Conservation (phyloP, 2,329 filamentous ascomycete species). For the Colletotrichum cordylinicola region DNA sequence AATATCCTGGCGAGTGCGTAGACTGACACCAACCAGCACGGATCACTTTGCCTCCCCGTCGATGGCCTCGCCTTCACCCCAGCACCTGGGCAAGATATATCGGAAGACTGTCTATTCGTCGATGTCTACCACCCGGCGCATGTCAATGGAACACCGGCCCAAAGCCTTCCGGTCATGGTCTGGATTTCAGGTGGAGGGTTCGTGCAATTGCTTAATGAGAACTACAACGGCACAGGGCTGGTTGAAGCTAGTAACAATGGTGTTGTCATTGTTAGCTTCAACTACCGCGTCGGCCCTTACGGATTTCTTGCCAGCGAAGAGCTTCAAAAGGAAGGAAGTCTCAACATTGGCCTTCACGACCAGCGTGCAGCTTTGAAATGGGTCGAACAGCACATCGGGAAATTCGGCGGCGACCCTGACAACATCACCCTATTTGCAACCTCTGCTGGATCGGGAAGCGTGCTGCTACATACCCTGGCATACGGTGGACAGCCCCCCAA, state of each 20-base stretch:
- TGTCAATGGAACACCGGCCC: neutral
- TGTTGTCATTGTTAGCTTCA: neutral
- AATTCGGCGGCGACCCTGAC: neutral
- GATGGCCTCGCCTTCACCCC: neutral
- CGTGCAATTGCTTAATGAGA: neutral
- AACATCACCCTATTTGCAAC: neutral
- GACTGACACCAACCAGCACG: neutral
- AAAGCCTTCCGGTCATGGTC: neutral
- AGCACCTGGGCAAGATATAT: neutral
- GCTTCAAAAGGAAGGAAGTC: neutral
- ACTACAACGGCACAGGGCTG: neutral
- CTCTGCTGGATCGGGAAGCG: neutral
- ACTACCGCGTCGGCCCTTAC: neutral
- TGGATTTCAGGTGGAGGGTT: neutral
- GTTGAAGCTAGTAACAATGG: neutral
- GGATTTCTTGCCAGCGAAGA: neutral
- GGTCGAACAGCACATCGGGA: neutral
- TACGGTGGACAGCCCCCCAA: neutral
- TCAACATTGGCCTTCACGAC: neutral
- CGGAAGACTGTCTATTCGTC: neutral
- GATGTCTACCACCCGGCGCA: neutral
- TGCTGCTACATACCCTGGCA: neutral
- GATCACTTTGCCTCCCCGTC: neutral
- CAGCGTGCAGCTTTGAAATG: neutral
- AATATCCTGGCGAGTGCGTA: neutral